A percentile compares a stretch with the other conserved stretches of the same genome.
These are phyloP conservation scores for Mortierella sp. DNA, from an alignment of 371 early-diverging fungal species.

Conservation along the genomic window DNA sequence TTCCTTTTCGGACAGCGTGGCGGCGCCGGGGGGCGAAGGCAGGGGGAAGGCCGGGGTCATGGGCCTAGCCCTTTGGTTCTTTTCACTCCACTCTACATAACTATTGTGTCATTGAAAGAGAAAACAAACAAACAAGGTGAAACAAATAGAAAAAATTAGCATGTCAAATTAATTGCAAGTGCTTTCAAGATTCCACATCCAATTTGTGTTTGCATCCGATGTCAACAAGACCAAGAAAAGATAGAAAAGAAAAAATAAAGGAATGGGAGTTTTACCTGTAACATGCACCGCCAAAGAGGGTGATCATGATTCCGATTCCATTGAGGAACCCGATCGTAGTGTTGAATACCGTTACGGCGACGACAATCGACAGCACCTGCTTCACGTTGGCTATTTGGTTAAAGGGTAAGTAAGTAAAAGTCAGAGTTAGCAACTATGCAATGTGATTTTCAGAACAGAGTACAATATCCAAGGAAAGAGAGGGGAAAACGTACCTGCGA, in stretches of 20 bases:
- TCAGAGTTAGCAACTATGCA: neutral
- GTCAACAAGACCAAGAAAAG: neutral
- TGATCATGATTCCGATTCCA: slow-evolving; percentile 82
- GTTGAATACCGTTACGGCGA: slow-evolving; percentile 84
- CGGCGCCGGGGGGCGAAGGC: slow-evolving; percentile 14
- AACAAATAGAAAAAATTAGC: neutral
- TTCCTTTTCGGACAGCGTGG: slow-evolving; percentile 19
- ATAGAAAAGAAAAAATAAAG: too few relatives aligned
- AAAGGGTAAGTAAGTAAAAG: neutral
- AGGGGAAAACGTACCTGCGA: slow-evolving; percentile 70
- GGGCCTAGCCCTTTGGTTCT: slow-evolving; percentile 23
- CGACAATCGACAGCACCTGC: slow-evolving; percentile 84
- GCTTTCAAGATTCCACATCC: neutral
- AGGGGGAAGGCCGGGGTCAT: slow-evolving; percentile 25
- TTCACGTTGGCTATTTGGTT: slow-evolving; percentile 81
- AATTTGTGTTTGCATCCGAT: neutral
- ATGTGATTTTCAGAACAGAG: neutral
- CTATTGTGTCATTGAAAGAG: neutral
- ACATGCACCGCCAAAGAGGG: slow-evolving; percentile 79
- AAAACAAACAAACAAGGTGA: neutral
- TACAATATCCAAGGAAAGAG: neutral
- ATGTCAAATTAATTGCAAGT: neutral
- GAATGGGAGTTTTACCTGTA: slow-evolving; percentile 37
- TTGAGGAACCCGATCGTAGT: slow-evolving; percentile 75
- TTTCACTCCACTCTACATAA: slow-evolving; percentile 19